Conservation (phyloP, 306 rosid genomes). For the Quercus glauca region DNA sequence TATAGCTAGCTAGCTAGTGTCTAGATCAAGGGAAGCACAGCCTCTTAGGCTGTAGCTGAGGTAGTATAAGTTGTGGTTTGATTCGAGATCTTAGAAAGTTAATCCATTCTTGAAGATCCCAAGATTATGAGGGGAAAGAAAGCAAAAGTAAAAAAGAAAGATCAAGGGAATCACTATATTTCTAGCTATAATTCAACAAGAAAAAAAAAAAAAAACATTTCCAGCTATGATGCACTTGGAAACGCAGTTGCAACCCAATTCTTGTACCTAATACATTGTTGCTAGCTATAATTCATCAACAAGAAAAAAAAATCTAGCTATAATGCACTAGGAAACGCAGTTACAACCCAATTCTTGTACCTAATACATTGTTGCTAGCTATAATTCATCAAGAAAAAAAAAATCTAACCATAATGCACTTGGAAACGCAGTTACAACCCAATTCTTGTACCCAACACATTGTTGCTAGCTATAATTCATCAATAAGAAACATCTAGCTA, state of each 20-base stretch:
- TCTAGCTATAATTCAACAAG: neutral
- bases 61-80: neutral
- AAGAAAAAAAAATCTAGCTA: no score
- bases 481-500: no score
- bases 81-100: neutral
- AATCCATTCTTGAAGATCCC: neutral
- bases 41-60: neutral
- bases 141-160: neutral
- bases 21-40: neutral
- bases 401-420: neutral
- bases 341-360: no score
- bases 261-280: neutral
- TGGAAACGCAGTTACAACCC: neutral
- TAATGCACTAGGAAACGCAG: no score
- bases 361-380: neutral
- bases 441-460: neutral
- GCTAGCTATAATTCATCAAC: no score
- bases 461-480: no score
- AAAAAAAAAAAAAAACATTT: no score
- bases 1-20: neutral
- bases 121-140: neutral
- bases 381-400: no score
- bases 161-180: neutral
- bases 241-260: neutral
- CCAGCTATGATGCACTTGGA: neutral